Base-by-base conservation (phyloP, 2,329 filamentous ascomycete species). In the Fusarium staphyleae region DNA sequence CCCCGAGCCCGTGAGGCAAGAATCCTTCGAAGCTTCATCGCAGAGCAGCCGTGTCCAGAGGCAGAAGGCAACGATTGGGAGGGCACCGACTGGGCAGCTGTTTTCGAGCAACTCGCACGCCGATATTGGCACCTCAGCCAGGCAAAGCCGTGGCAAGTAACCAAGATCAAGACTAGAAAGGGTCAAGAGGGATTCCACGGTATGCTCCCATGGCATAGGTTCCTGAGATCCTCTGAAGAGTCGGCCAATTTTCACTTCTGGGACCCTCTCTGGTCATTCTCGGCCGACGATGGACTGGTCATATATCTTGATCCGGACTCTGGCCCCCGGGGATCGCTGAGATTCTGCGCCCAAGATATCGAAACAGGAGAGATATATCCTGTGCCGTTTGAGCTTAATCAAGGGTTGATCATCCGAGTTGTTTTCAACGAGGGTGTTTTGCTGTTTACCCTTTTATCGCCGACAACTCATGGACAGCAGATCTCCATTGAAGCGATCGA, bases 401-500 rank as follows among this genome's bases (percentile, higher is more conserved):
- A 73, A 7, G 85, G 79, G 59, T 75, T 81, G 28, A 72, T 87
- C 19, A 76, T 85, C 11, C 77, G 84, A 11, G 68, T 85, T 3
- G 77, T 84, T 12, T 71, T 87, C 4, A 77, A 78, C 26, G 72
- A 79, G 28, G 73, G 74, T 2, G 73, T 86, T n/a, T 71, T 88
- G n/a, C 64, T 87, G 14, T 71, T 88, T n/a, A 82, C 66, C 77
- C 78, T 66, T 68, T 81, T 16, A 81, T 83, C 65, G 77, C 79
- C 50, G 22, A 71, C 72, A 40, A 80, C 81, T 56, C 72, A 73
- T 1, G 79, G 83, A 1, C 78, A 83, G 68, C 76, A 80, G 5
- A 84, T 87, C 69, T 87, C 82, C 66, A 83, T 82, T 5, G 85
- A 83, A 2, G 81, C 81, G 1, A 87, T 82, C 64, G 80, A 85